Base-by-base conservation (phyloP, 495 filamentous ascomycete genomes). In the Penicillium diatomitis region DNA sequence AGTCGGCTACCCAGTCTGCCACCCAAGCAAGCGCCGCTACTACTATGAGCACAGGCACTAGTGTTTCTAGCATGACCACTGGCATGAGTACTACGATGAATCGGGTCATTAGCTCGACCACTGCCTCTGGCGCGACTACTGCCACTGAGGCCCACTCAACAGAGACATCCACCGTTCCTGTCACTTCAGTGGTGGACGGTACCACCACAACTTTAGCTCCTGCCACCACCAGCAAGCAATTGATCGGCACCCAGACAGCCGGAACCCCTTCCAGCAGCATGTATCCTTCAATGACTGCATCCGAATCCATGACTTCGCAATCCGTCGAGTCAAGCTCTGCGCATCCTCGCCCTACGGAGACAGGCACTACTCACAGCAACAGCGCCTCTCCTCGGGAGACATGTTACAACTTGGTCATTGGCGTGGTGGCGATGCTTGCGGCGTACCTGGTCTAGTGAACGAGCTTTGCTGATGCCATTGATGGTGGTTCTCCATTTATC, bases 191-290 rank as follows among this genome's bases (percentile, higher is more conserved):
- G 1, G 20, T 20, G 20, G 20, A 20, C 20, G 20, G 38, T 8
- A 33, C 38, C 8, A 29, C 50, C 11, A 37, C 45, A 11, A 41
- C 38, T 9, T 32, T 34, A 10, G 40, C 45, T 12, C 43, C 28
- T 46, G 46, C 43, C 38, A 54, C 45, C 7, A 46, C 37, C 38
- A 62, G 59, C 52, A 58, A 50, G 41, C 40, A 51, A 10, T 46
- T 58, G 11, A 63, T 61, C 52, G 54, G 54, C 48, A 58, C 52
- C 0, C 47, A 57, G 0, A 41, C 48, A 6, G 50, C 42, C 2
- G 46, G 35, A 3, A 54, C 49, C 33, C 52, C 52, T 4, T 61
- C 55, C 8, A 52, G 50, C 50, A 62, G 47, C 41, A 41, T 54
- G 1, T 10, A 38, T 1, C 49, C 58, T 33, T 49, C 45, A 28